Evolutionary conservation across 169 alveolate species (phyloP).

Genomic region (Babesia bovis): DNA sequence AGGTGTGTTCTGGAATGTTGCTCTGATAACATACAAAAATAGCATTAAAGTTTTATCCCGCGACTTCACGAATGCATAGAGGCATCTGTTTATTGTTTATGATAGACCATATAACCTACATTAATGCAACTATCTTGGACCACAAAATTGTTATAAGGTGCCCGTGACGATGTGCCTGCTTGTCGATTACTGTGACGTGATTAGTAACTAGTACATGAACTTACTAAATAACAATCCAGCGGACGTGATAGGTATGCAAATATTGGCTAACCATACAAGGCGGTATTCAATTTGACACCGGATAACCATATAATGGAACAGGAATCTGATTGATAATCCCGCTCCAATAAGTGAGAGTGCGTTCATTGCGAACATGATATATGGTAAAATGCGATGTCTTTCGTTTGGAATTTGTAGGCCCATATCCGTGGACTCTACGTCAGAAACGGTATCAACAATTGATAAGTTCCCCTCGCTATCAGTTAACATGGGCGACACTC

Average conservation of each 20-base stretch:
- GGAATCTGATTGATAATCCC: conserved; percentile 56
- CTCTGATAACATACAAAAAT: conserved; percentile 28
- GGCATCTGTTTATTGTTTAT: conserved; percentile 1
- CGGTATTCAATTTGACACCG: conserved; percentile 35
- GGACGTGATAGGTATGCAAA: conserved; percentile 41
- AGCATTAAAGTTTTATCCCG: conserved; percentile 10
- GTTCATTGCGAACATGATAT: conserved; percentile 40
- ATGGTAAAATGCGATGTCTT: conserved; percentile 28
- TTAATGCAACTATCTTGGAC: conserved; percentile 28
- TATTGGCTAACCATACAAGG: conserved; percentile 36
- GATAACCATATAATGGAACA: conserved; percentile 45
- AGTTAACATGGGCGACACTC: conserved; percentile 6
- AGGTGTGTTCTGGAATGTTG: conserved; percentile 59
- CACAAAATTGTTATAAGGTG: conserved; percentile 35
- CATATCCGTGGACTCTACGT: background rate
- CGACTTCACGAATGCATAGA: conserved; percentile 17
- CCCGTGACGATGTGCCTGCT: conserved; percentile 32
- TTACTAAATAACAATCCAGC: conserved; percentile 29
- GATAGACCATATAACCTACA: conserved; percentile 21
- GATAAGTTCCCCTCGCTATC: background rate
- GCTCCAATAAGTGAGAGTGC: conserved; percentile 46
- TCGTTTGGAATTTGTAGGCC: background rate
- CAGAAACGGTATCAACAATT: background rate
- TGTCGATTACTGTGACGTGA: conserved; percentile 40
- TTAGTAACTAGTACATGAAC: background rate